Evolutionary conservation across 1,139 yeast species (phyloP), one percentile per base, ranked within the genome.

Genomic region (Saccharomyces hybrid): DNA sequence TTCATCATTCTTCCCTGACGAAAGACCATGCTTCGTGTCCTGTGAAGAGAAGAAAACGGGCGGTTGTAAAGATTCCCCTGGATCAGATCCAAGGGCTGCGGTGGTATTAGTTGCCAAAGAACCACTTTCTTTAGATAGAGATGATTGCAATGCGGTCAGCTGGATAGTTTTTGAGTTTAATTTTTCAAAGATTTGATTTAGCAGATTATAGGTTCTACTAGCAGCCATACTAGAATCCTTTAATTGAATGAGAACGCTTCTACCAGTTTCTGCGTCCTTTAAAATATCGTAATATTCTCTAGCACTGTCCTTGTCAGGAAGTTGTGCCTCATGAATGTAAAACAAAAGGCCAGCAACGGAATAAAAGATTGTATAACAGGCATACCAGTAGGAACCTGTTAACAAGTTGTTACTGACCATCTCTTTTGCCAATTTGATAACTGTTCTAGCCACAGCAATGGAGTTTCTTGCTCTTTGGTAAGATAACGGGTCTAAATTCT

Each of bases 321-420:
- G 79, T 7, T 63, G 60, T 20, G 82, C 83, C 64, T 87, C 95
- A 69, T 88, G 96, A 56, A 84, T 87, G 66, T 88, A 90, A 65
- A 86, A 90, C 9, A 88, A 83, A 63, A 90, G 75, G 62, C 96
- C 88, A 0, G 96, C 96, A 54, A 90, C 90, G 2, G 96, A 84
- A 68, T 88, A 90, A 68, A 90, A 90, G 13, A 90, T 85, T 0
- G 96, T 88, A 68, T 90, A 90, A 70, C 87, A 85, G 14, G 95
- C 85, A 66, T 89, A 90, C 96, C 96, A 89, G 68, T 90, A 90
- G 2, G 96, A 88, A 1, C 96, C 96, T 57, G 87, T 82, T 54
- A 90, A 74, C 65, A 88, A 77, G 57, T 85, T 79, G 58, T 83
- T 83, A 59, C 82, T 81, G 58, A 87, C 82, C 88, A 90, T 82